A percentile compares a stretch with the other conserved stretches of the same genome.
Evolutionary conservation across 2,329 filamentous ascomycete species (phyloP).

Genomic region (Curvularia sp.): DNA sequence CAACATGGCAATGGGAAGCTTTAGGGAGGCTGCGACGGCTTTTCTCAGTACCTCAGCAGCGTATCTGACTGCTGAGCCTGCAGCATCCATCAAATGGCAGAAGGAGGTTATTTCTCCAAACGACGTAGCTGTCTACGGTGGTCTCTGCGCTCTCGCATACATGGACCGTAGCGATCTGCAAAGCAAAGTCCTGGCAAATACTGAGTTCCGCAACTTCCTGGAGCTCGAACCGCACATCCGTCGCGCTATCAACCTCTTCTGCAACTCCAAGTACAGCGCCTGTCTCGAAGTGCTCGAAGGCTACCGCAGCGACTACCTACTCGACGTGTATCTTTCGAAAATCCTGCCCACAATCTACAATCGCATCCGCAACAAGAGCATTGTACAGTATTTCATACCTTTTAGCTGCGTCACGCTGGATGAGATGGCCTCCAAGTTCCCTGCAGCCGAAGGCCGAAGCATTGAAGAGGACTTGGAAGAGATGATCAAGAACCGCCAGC

Average conservation of each 20-base stretch:
- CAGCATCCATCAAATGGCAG: slow-evolving; percentile 64
- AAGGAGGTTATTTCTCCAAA: slow-evolving; percentile 80
- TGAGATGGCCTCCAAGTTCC: slow-evolving; percentile 80
- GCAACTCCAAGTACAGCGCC: slow-evolving; percentile 84
- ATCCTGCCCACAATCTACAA: slow-evolving; percentile 76
- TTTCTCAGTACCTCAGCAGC: slow-evolving; percentile 71
- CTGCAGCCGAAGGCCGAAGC: slow-evolving; percentile 54
- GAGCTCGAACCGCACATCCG: slow-evolving; percentile 94
- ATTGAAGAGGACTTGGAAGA: slow-evolving; percentile 77
- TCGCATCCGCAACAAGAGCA: slow-evolving; percentile 85
- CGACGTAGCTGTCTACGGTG: slow-evolving; percentile 91
- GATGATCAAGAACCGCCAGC: slow-evolving; percentile 75
- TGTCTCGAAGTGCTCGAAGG: slow-evolving; percentile 84
- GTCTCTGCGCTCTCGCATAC: slow-evolving; percentile 85
- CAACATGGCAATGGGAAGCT: slow-evolving; percentile 64
- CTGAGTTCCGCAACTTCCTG: slow-evolving; percentile 83
- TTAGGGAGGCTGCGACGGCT: slow-evolving; percentile 70
- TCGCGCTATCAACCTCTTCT: slow-evolving; percentile 87
- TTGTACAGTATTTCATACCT: slow-evolving; percentile 89
- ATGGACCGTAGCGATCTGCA: slow-evolving; percentile 84
- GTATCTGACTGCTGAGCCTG: slow-evolving; percentile 52
- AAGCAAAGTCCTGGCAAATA: slow-evolving; percentile 79
- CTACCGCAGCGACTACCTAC: slow-evolving; percentile 84
- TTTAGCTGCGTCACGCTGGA: slow-evolving; percentile 86
- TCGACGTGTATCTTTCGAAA: slow-evolving; percentile 83